These are phyloP conservation scores for Fusarium dlaminii DNA, from an alignment of 2,329 filamentous ascomycete genomes.

Conservation along the genomic window DNA sequence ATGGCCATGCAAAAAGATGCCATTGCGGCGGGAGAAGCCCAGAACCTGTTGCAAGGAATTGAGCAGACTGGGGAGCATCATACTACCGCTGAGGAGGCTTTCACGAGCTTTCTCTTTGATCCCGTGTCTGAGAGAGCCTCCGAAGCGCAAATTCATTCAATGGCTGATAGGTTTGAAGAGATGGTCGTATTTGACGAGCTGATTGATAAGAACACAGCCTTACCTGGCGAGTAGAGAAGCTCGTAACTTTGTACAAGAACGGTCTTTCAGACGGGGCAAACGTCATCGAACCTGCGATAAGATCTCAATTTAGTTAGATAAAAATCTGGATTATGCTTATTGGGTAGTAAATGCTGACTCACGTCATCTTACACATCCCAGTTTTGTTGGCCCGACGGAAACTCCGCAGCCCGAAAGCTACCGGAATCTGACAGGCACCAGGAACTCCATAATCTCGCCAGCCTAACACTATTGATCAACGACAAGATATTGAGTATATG, in stretches of 20 bases:
- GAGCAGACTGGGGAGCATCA: not conserved
- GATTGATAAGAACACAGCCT: not conserved
- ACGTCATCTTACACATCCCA: not conserved
- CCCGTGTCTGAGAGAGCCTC: not conserved
- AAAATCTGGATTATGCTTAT: not conserved
- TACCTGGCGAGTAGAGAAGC: not conserved
- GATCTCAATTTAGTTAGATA: not conserved
- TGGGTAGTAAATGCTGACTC: not conserved
- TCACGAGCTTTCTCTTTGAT: not conserved
- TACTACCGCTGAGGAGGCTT: not conserved
- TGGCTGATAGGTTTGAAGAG: not conserved
- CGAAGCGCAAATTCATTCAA: not conserved
- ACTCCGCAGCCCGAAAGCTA: not conserved
- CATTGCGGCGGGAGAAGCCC: not conserved
- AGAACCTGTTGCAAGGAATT: not conserved
- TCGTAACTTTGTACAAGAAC: not conserved
- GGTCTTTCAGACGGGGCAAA: not conserved
- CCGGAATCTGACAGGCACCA: not conserved
- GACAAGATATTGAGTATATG: not conserved
- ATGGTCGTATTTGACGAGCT: not conserved
- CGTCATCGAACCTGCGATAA: not conserved
- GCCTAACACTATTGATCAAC: not conserved
- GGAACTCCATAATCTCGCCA: not conserved
- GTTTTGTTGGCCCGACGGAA: conserved; percentile 13
- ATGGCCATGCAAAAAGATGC: not conserved